Base-by-base conservation (phyloP, 2,329 filamentous ascomycete species). In the Pestalotiopsis fici region DNA sequence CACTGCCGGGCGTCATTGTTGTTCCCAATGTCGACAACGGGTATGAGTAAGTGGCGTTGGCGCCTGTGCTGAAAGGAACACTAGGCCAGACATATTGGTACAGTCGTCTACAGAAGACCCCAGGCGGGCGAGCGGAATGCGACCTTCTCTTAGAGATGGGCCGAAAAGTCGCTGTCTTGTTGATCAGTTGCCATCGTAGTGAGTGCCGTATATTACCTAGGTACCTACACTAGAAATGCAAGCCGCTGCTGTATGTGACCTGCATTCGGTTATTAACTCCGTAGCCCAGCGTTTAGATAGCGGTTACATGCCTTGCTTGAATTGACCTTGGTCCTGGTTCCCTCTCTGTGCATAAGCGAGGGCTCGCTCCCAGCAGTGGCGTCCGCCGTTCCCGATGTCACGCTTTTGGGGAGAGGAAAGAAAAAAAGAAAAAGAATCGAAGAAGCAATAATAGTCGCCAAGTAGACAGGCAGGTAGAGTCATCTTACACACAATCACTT, bases 341-440 rank as follows among this genome's bases (percentile, higher is more conserved):
- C 43, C 21, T 50, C 43, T n/a, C 21, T n/a, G 18, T 60, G 57
- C 57, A 60, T 60, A 60, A 60, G 57, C 57, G 57, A 60, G 31
- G 56, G 27, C 57, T 35, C 57, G 31, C 57, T 27, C 55, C n/a
- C 55, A 60, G 18, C 57, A 35, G 28, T 21, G 57, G 25, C 57
- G 57, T 60, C 31, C 25, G 25, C 31, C 43, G 43, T 50, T 50
- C 43, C 31, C 28, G 57, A 27, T 31, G 57, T 60, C 57, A 60
- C 57, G 28, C 57, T 60, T 15, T 37, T 60, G 9, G 18, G 47
- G 21, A 13, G 21, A 21, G 13, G 25, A 15, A 57, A 57, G 55
- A 23, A 25, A 57, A 35, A 13, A 25, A 57, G 11, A 13, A 35
- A 35, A 35, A 35, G 31, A 35, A 35, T 35, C 31, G 31, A 35